Base-by-base conservation (phyloP, 257 asterid species). In the Scutellaria minor region DNA sequence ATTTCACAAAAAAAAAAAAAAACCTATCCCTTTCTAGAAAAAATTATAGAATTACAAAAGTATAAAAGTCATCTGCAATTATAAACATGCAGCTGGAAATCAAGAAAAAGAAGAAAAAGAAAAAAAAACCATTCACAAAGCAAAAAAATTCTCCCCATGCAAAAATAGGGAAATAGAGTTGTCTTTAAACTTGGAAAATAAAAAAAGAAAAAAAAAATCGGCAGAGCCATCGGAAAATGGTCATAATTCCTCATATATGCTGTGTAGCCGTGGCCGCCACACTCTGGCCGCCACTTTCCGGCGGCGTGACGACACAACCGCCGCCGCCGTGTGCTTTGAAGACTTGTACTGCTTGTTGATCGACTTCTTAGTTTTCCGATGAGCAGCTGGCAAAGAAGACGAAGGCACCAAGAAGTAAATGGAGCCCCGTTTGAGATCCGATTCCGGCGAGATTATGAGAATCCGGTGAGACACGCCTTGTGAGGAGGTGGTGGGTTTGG, bases 371-470 rank as follows among this genome's bases (percentile, higher is more conserved):
- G 51, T 84, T 59, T 11, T 87, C 59, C 53, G 73, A 9, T 70
- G n/a, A 50, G 37, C 37, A 31, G 37, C 87, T 66, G 0, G 84
- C 90, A 75, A 83, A 2, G 98, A 86, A 50, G 98, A 83, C 2
- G 84, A 75, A 5, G 98, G 99, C 45, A 92, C 78, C 86, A 95
- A 83, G 94, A 95, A 95, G 64, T 95, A 95, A 67, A 95, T 95
- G 85, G 86, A 87, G 65, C 99, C 99, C 66, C 97, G 83, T 53
- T 92, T 95, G 80, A 95, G 98, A 48, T 92, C 95, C 4, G 99
- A 85, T 9, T 83, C 85, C 56, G 92, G 87, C 1, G 97, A 88
- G 9, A 92, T 64, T 67, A 91, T 83, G 47, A 91, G 62, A 77
- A 94, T 88, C 85, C 85, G 86, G 22, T 91, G 88, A 24, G 75